Evolutionary conservation across 2,329 filamentous ascomycete genomes (phyloP), one percentile per base, ranked within the genome.

Genomic region (Emericellopsis cladophorae): DNA sequence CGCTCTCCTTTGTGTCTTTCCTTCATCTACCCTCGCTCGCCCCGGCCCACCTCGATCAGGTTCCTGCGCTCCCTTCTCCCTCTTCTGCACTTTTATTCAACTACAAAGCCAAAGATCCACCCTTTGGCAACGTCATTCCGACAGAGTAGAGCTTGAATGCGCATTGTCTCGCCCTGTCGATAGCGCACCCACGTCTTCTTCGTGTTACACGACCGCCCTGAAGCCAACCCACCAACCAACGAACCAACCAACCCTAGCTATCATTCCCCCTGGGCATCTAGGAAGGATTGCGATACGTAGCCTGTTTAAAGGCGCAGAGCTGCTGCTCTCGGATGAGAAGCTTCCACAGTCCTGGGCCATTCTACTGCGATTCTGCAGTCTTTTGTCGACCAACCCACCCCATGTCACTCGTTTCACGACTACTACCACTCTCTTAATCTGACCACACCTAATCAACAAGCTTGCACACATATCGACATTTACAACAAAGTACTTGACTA

Each of bases 21-120:
- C 55, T 60, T 60, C 55, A 55, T 58, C 50, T 60, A 57, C 56
- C 50, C 55, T 55, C 51, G 46, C 49, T 53, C 55, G 46, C 56
- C 57, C 54, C 55, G 51, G 39, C 43, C 37, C 48, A 39, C 34
- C 33, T 32, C 45, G 26, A 44, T 50, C 47, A 46, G 46, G 44
- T 45, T 45, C 42, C 45, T 32, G 37, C 40, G 48, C 49, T 48
- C 45, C 46, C 23, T 49, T 44, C 39, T 10, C 35, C 26, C 22
- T 37, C 26, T 16, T 29, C 26, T 29, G 26, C 26, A 29, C 26
- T 29, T 29, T 15, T 38, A 8, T 36, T 32, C 41, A 29, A 35
- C 31, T 35, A 7, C 23, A 37, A 18, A 29, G 12, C 15, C 14
- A 26, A 32, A 37, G 14, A 23, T 15, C 26, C 24, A 49, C 56